These are phyloP conservation scores for Chionographis japonica DNA, from an alignment of 106 monocot genomes.

Conservation along the genomic window DNA sequence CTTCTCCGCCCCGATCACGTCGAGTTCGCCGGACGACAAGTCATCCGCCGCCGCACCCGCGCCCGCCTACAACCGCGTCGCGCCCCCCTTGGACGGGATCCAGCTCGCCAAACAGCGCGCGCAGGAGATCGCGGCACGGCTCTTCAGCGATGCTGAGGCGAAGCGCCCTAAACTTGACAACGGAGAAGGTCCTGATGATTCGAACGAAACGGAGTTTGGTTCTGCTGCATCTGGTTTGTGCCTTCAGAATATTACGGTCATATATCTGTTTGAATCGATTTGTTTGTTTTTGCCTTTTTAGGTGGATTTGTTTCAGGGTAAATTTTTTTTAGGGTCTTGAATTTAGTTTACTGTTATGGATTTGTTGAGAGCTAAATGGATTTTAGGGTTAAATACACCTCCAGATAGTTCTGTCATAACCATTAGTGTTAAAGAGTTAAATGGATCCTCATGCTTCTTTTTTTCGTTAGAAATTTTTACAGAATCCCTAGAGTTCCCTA, in stretches of 20 bases:
- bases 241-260: neutral
- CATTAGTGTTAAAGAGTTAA: no score
- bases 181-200: constrained; percentile 31
- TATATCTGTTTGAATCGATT: no score
- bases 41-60: constrained; percentile 3
- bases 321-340: no score
- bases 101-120: constrained; percentile 83
- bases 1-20: constrained; percentile 52
- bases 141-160: constrained; percentile 76
- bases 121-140: constrained; percentile 75
- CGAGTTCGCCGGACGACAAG: constrained; percentile 14
- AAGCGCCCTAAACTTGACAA: constrained; percentile 74
- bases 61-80: constrained; percentile 62
- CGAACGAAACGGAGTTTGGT: constrained; percentile 11
- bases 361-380: no score
- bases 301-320: no score
- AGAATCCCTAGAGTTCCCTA: no score
- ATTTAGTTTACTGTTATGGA: no score
- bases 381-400: no score
- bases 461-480: no score
- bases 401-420: no score
- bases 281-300: no score
- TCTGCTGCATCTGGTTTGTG: neutral
- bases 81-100: constrained; percentile 61
- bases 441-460: no score